These are phyloP conservation scores for Galium porrigens DNA, from an alignment of 305 asterid species.

Conservation along the genomic window DNA sequence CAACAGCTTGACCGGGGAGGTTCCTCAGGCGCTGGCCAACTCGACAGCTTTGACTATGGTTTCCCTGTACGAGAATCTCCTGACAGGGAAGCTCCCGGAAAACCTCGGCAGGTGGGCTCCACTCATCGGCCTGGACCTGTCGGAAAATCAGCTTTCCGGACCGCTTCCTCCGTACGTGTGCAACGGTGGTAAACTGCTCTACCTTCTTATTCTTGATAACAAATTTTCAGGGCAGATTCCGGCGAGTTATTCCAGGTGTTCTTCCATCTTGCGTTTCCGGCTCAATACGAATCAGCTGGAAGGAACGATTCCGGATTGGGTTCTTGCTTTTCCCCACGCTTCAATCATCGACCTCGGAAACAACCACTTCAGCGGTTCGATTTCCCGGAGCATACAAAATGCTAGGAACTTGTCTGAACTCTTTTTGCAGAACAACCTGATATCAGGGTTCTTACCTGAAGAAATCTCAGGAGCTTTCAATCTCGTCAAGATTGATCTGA, in stretches of 20 bases:
- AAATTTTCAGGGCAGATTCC: conserved; percentile 53
- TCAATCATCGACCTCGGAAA: conserved; percentile 50
- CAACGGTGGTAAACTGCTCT: conserved; percentile 44
- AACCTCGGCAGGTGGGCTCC: conserved; percentile 46
- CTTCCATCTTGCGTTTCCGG: conserved; percentile 59
- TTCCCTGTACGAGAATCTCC: conserved; percentile 53
- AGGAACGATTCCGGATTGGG: conserved; percentile 51
- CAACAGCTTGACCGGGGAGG: conserved; percentile 53
- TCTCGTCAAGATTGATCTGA: conserved; percentile 66
- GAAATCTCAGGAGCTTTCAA: conserved; percentile 48
- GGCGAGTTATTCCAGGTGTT: conserved; percentile 41
- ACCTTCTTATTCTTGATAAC: conserved; percentile 53
- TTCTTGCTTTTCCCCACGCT: conserved; percentile 54
- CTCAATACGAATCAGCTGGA: conserved; percentile 43
- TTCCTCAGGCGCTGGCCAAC: conserved; percentile 48
- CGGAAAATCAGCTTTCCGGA: conserved; percentile 61
- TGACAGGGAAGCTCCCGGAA: conserved; percentile 58
- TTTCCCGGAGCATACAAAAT: conserved; percentile 29
- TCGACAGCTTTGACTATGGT: conserved; percentile 45
- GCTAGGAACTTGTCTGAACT: conserved; percentile 66
- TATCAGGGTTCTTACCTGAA: conserved; percentile 52
- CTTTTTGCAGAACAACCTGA: conserved; percentile 54
- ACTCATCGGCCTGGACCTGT: conserved; percentile 53
- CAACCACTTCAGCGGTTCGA: conserved; percentile 44
- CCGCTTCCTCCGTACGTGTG: conserved; percentile 49